A percentile compares a stretch with the other conserved stretches of the same genome.
These are phyloP conservation scores for Paralagenidium karlingii DNA, from an alignment of 352 stramenopile genomes.

Conservation along the genomic window DNA sequence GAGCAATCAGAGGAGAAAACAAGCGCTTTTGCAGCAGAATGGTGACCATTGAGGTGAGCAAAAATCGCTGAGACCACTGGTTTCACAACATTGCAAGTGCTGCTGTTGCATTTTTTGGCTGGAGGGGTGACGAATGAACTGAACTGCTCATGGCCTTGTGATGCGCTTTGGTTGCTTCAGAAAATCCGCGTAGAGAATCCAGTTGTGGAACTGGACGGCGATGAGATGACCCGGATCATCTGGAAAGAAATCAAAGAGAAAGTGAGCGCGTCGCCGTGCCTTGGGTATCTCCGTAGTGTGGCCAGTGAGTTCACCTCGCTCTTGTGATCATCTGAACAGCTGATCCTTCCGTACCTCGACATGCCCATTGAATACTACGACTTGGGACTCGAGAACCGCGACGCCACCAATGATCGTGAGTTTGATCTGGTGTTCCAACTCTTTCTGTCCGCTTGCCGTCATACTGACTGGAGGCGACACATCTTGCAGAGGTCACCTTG, in stretches of 20 bases:
- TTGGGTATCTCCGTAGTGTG: not conserved
- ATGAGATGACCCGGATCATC: slow-evolving; percentile 81
- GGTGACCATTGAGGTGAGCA: too few species aligned
- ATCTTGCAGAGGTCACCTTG: slow-evolving; percentile 50
- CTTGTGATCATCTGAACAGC: slow-evolving; percentile 11
- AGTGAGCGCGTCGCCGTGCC: slow-evolving; percentile 8
- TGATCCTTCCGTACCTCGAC: slow-evolving; percentile 75
- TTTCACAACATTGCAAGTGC: too few species aligned
- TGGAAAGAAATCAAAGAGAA: slow-evolving; percentile 51
- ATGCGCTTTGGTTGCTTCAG: slow-evolving; percentile 11
- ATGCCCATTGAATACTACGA: slow-evolving; percentile 82
- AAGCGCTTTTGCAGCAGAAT: too few species aligned
- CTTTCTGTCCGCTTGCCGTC: not conserved
- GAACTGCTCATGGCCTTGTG: slow-evolving; percentile 1
- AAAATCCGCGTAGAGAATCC: slow-evolving; percentile 74
- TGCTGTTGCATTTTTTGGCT: too few species aligned
- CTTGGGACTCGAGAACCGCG: slow-evolving; percentile 58
- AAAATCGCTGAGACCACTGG: too few species aligned
- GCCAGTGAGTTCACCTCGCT: too few species aligned
- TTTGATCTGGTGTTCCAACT: not conserved
- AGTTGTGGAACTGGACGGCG: slow-evolving; percentile 75
- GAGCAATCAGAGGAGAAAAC: too few species aligned
- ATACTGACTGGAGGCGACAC: not conserved
- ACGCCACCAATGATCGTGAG: slow-evolving; percentile 65
- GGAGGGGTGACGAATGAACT: too few species aligned